Evolutionary conservation across 768 basidiomycete species (phyloP).

Genomic region (Hebeloma cylindrosporum): DNA sequence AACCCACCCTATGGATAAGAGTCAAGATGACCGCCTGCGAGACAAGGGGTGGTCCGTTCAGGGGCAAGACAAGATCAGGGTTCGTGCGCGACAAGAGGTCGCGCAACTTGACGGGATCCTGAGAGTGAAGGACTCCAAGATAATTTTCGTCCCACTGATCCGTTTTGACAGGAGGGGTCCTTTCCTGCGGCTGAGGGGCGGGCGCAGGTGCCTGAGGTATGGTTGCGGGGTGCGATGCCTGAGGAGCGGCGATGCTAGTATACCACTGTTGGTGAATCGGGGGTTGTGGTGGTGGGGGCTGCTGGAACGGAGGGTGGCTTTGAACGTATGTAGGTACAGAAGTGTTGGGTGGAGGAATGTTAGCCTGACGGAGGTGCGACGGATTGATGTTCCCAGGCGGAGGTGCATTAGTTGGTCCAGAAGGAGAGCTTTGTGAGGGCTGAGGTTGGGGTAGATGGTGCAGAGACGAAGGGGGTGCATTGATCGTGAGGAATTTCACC

Average conservation of each 20-base stretch:
- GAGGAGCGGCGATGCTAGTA: constrained; percentile 71
- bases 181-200: constrained; percentile 39
- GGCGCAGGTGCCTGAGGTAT: constrained; percentile 54
- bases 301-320: constrained; percentile 35
- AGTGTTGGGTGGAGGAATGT: constrained; percentile 39
- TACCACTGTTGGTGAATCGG: constrained; percentile 61
- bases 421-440: constrained; percentile 40
- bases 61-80: constrained; percentile 78
- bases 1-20: constrained; percentile 77
- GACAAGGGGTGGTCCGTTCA: constrained; percentile 65
- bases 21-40: constrained; percentile 86
- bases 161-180: constrained; percentile 53
- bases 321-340: constrained; percentile 39
- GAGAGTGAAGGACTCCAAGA: constrained; percentile 70
- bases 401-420: constrained; percentile 32
- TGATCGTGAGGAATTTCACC: constrained; percentile 75
- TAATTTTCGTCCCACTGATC: constrained; percentile 89
- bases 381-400: constrained; percentile 38
- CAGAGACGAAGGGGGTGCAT: constrained; percentile 30
- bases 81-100: constrained; percentile 73
- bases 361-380: constrained; percentile 44
- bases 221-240: constrained; percentile 77
- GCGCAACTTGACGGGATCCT: constrained; percentile 72
- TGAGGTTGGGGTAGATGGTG: constrained; percentile 43
- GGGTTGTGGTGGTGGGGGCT: constrained; percentile 36